Evolutionary conservation across 1,284 basidiomycete genomes (phyloP), one percentile per base, ranked within the genome.

Genomic region (Ustilago hordei): DNA sequence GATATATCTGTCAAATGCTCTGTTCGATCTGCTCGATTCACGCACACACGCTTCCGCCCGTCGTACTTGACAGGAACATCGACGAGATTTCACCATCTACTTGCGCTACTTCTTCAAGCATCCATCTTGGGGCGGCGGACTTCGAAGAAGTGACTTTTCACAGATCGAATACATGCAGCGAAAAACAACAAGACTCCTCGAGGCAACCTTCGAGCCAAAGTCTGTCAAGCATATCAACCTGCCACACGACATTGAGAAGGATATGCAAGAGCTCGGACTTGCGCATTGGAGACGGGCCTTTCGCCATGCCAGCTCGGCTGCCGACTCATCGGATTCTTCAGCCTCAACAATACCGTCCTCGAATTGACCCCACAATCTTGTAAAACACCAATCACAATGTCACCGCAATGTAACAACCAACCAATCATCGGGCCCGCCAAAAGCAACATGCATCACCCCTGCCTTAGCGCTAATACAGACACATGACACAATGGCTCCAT

Each of bases 141-240:
- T 86, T 4, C 61, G 64, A 8, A 68, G 75, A 48, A 63, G 81
- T 34, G 84, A 86, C 67, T 85, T 86, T 63, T 60, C 75, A 2
- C 82, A 82, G 31, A 79, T 86, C 50, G 84, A 86, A 50, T 84
- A 85, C 70, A 75, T 86, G 76, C 75, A 80, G 60, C 75, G 84
- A 19, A 79, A 80, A 32, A 82, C 73, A 19, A 58, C 63, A 17
- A 71, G 77, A 23, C 74, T 84, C 57, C 50, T 86, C 3, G 81
- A 84, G 3, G 75, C 81, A 13, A 74, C 83, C 0, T 84, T 83
- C 38, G 76, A 75, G 47, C 80, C 82, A 23, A 63, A 57, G 28
- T 70, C 78, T 15, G 79, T 83, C 32, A 81, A 81, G 58, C 75
- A 79, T 55, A 79, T 86, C 48, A 69, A 72, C 19, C 66, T 85